phyloP scores from a whole-genome alignment of 2,329 filamentous ascomycete genomes.

The Penicillium aurantiogriseum region DNA sequence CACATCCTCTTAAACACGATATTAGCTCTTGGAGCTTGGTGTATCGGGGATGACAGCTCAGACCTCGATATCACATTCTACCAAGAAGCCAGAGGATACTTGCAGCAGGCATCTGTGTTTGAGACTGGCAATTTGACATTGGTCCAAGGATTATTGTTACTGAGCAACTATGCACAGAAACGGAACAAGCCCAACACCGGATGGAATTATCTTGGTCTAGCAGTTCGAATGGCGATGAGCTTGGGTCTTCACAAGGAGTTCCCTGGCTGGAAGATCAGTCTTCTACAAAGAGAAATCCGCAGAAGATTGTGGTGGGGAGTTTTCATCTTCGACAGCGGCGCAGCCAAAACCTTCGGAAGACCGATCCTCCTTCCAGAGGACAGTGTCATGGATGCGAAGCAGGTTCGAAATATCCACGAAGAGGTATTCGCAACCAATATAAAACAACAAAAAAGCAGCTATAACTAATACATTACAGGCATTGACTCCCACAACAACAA shows the following conservation, averaged over 20 bases:
- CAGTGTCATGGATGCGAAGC: conserved; percentile 45
- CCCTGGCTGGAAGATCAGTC: conserved; percentile 47
- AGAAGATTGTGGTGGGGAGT: conserved; percentile 45
- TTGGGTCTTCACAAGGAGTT: conserved; percentile 54
- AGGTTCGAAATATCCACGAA: conserved; percentile 48
- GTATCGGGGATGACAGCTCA: conserved; percentile 41
- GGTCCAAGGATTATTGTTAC: conserved; percentile 48
- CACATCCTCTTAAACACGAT: conserved; percentile 49
- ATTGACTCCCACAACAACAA: conserved; percentile 37
- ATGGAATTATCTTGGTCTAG: conserved; percentile 51
- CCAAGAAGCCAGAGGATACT: conserved; percentile 47
- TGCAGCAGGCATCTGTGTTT: conserved; percentile 48
- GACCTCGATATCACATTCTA: conserved; percentile 48
- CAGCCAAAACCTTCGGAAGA: conserved; percentile 51
- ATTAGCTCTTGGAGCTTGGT: conserved; percentile 47
- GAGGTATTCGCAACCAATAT: conserved; percentile 22
- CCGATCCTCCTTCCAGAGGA: conserved; percentile 48
- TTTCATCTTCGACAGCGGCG: conserved; percentile 51
- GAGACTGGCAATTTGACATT: conserved; percentile 51
- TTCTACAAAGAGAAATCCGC: conserved; percentile 44
- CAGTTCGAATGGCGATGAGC: conserved; percentile 52
- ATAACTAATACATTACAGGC: background rate
- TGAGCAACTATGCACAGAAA: conserved; percentile 53
- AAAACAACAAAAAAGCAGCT: background rate
- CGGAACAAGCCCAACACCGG: conserved; percentile 52